phyloP scores from a whole-genome alignment of 192 early-diverging fungal species.

The Piromyces finnis region DNA sequence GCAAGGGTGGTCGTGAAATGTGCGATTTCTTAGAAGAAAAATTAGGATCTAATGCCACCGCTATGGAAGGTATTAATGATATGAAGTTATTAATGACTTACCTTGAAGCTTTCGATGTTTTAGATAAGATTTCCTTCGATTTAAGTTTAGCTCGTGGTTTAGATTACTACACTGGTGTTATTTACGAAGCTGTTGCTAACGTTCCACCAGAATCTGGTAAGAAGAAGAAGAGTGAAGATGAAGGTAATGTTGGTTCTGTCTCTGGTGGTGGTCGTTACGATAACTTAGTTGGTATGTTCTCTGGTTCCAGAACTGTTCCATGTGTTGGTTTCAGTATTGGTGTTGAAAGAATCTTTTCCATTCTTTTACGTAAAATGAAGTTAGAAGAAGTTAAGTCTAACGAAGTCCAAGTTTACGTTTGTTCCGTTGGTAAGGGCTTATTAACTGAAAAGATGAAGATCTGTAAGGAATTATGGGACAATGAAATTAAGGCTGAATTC shows the following conservation, averaged over 20 bases:
- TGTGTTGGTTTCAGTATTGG: slow-evolving; percentile 93
- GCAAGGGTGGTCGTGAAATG: slow-evolving; percentile 53
- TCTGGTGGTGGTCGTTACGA: slow-evolving; percentile 97
- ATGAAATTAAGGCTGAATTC: slow-evolving; percentile 74
- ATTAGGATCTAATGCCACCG: slow-evolving; percentile 46
- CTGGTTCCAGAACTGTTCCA: slow-evolving; percentile 56
- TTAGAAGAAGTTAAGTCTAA: slow-evolving; percentile 48
- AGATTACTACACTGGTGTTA: slow-evolving; percentile 98
- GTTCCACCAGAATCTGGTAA: slow-evolving; percentile 13
- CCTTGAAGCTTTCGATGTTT: slow-evolving; percentile 58
- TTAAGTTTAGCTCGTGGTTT: slow-evolving; percentile 88
- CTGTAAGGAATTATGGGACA: slow-evolving; percentile 79
- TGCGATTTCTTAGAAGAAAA: slow-evolving; percentile 25
- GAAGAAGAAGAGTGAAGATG: slow-evolving; percentile 1
- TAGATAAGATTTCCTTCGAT: slow-evolving; percentile 69
- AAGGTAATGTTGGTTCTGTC: slow-evolving; percentile 78
- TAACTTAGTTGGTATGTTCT: slow-evolving; percentile 91
- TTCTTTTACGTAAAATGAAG: slow-evolving; percentile 44
- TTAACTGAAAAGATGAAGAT: slow-evolving; percentile 79
- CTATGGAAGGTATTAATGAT: slow-evolving; percentile 63
- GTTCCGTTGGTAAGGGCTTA: slow-evolving; percentile 57
- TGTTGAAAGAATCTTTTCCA: slow-evolving; percentile 86
- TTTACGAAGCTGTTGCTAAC: slow-evolving; percentile 76
- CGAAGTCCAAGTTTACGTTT: slow-evolving; percentile 70
- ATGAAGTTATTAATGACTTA: slow-evolving; percentile 74